A percentile compares a stretch with the other conserved stretches of the same genome.
Conservation (phyloP, 2,329 filamentous ascomycete genomes). For the Passalora sequoiae region DNA sequence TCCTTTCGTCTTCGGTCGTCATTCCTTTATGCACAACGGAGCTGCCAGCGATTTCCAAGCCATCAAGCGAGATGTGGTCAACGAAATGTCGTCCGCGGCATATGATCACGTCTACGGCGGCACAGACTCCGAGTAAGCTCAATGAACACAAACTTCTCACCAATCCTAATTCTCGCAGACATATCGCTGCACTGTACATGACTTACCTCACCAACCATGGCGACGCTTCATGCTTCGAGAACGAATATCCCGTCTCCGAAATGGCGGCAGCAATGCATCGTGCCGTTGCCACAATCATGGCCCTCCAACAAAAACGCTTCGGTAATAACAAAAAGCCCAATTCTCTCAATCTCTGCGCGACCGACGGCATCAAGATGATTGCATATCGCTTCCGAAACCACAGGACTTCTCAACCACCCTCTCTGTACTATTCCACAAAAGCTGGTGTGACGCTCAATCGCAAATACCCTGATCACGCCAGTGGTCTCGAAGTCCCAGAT, state of each 20-base stretch:
- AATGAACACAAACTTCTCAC: conserved; percentile 20
- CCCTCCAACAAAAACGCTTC: conserved; percentile 43
- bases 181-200: conserved; percentile 47
- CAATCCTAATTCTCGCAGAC: conserved; percentile 9
- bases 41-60: conserved; percentile 44
- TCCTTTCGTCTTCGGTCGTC: conserved; percentile 52
- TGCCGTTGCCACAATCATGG: conserved; percentile 41
- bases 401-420: conserved; percentile 47
- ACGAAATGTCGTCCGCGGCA: conserved; percentile 43
- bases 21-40: conserved; percentile 55
- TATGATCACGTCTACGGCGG: conserved; percentile 47
- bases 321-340: conserved; percentile 42
- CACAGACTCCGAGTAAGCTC: conserved; percentile 46
- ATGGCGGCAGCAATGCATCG: conserved; percentile 44
- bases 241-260: conserved; percentile 37
- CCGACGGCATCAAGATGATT: conserved; percentile 47
- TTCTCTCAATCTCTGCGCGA: conserved; percentile 50
- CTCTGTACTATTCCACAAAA: conserved; percentile 45
- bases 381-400: conserved; percentile 52
- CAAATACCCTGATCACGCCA: conserved; percentile 48
- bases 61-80: conserved; percentile 45
- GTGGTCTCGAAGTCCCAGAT: conserved; percentile 36
- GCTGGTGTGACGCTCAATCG: conserved; percentile 51
- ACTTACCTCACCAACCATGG: conserved; percentile 39
- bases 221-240: conserved; percentile 29